Evolutionary conservation across 78 protist species (phyloP).

Genomic region (Dictyostelium citrinum): DNA sequence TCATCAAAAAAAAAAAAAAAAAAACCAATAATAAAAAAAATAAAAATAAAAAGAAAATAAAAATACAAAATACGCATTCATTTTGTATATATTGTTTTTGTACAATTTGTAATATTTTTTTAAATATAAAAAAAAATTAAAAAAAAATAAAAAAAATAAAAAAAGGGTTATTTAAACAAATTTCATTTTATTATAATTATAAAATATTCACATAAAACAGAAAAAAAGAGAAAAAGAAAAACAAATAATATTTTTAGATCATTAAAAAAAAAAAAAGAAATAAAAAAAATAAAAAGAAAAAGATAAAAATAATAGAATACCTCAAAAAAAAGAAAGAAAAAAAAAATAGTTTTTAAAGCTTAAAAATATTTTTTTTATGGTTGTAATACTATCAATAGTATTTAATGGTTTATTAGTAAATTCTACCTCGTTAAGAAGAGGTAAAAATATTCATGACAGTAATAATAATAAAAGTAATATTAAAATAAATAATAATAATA

Average conservation of each 20-base stretch:
- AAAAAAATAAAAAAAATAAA: not conserved
- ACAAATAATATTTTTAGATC: not conserved
- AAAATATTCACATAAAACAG: not conserved
- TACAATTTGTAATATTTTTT: not conserved
- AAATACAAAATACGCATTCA: not conserved
- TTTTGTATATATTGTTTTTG: not conserved
- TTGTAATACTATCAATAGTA: not conserved
- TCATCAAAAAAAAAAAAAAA: not conserved
- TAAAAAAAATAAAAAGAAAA: not conserved
- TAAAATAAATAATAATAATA: not conserved
- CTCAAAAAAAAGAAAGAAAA: not conserved
- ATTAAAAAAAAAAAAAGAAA: not conserved
- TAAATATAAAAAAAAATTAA: not conserved
- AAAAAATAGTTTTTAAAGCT: not conserved
- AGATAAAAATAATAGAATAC: not conserved
- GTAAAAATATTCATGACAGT: not conserved
- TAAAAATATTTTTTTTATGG: not conserved
- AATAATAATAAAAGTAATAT: not conserved
- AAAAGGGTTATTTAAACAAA: not conserved
- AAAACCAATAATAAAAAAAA: not conserved
- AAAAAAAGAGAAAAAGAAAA: not conserved
- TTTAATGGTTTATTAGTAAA: not conserved
- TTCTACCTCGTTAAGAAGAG: not conserved
- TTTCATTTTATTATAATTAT: not conserved
- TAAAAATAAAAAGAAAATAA: not conserved